Evolutionary conservation across 768 basidiomycete species (phyloP), one percentile per base, ranked within the genome.

Genomic region (Crassisporium funariophilum): DNA sequence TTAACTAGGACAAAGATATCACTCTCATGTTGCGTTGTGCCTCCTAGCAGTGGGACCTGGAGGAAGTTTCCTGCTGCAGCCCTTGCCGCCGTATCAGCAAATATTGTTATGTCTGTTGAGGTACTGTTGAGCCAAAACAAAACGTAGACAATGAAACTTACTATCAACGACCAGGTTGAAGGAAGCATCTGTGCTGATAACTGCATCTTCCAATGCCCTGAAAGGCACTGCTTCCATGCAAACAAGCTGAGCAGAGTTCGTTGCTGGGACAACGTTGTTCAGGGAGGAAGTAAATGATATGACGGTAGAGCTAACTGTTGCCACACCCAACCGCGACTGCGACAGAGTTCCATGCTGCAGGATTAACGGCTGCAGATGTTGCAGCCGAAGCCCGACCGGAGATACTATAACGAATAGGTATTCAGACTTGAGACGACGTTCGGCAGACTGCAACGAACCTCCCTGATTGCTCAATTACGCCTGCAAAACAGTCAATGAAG

Each of bases 381-480:
- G 15, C 36, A 13, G 31, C 35, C 21, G 44, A 29, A 24, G 31
- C 43, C 12, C 25, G 37, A 15, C 35, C 41, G 19, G 46, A 46
- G 16, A 55, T 41, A 33, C 46, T 49, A 21, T 51, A 29, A 6
- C 5, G 22, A 10, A 2, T 15, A 44, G 8, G 23, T 9, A 13
- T 38, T 27, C 10, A 34, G 35, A 19, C 6, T 13, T 13, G 5
- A n/a, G n/a, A n/a, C n/a, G 20, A 24, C 7, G 34, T 15, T 8
- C 12, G 5, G 16, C 16, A n/a, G 38, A 12, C 16, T 11, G 25
- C 16, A 11, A 34, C 58, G 21, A 35, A 66, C 71, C 56, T 70
- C 57, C 68, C 71, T 13, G 71, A 72, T 45, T 68, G 57, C 39
- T 66, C 57, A 23, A 72, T 71, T 9, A 71, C 54, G 34, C 69